Evolutionary conservation across 202 grass and related monocot genomes (phyloP).

Genomic region (Setaria italica): DNA sequence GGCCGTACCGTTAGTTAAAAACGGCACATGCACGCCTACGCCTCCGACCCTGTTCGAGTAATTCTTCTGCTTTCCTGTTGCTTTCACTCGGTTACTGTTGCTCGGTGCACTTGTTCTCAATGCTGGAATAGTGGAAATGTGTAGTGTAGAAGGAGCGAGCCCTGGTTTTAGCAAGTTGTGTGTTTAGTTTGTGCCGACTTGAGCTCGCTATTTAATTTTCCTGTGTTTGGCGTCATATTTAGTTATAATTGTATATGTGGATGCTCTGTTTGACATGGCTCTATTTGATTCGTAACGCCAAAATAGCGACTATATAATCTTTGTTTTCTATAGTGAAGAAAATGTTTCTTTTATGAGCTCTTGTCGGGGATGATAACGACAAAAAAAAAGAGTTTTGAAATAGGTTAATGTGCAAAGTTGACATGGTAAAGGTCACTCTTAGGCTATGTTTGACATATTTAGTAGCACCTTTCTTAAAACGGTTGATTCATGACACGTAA

Average conservation of each 20-base stretch:
- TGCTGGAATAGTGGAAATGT: neutral
- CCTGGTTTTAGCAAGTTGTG: neutral
- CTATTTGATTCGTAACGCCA: neutral
- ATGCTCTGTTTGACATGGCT: neutral
- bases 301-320: neutral
- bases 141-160: neutral
- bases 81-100: neutral
- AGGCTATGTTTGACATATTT: neutral
- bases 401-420: neutral
- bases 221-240: neutral
- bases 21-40: neutral
- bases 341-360: neutral
- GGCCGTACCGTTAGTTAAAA: conserved; percentile 12
- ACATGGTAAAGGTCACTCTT: neutral
- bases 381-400: neutral
- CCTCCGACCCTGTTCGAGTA: neutral
- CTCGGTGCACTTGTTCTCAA: neutral
- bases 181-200: neutral
- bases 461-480: too few species aligned
- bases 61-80: neutral
- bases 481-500: neutral
- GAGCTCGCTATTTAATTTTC: neutral
- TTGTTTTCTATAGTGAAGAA: too few species aligned
- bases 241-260: neutral
- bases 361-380: neutral